Base-by-base conservation (phyloP, 306 rosid species). In the Phaseolus lunatus region DNA sequence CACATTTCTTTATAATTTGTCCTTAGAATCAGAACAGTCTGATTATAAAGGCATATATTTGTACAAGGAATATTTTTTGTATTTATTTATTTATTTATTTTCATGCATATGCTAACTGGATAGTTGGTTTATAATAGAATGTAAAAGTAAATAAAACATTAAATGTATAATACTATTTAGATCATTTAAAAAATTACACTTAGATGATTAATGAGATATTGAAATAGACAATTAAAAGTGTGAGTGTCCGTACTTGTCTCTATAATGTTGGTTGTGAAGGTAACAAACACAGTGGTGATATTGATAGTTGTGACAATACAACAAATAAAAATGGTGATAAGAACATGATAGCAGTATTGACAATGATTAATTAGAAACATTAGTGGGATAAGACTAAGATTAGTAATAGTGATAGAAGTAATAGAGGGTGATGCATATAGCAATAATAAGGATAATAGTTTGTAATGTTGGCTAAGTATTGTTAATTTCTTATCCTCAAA, bases 221-320 rank as follows among this genome's bases (percentile, higher is more conserved):
- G 31, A 6, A 27, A 61, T 29, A 14, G 45, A 33, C 44, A 62
- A 62, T 62, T 29, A 62, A 3, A 62, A 16, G 5, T 62, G 22
- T 31, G 12, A 62, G 7, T 62, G n/a, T 8, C 7, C 68, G 16
- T 26, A 26, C 31, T 33, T 62, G 24, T 62, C 45, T 29, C 3
- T 16, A 31, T 61, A 62, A 9, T 62, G 43, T 62, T 31, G 68
- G 45, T 62, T 31, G 45, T 27, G 43, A 29, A 61, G 22, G 67
- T 23, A 61, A 26, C 66, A 58, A 14, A n/a, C n/a, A n/a, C n/a
- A 47, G 20, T 20, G 29, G 7, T 54, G 61, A 54, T 20, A 37
- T 22, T 9, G 23, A 61, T 61, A 16, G 23, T 61, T 31, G 23
- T 15, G 44, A 61, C 67, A 27, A 27, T 27, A 26, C 22, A 59